Evolutionary conservation across 2,329 filamentous ascomycete genomes (phyloP).

Genomic region (Aschersonia sp.): DNA sequence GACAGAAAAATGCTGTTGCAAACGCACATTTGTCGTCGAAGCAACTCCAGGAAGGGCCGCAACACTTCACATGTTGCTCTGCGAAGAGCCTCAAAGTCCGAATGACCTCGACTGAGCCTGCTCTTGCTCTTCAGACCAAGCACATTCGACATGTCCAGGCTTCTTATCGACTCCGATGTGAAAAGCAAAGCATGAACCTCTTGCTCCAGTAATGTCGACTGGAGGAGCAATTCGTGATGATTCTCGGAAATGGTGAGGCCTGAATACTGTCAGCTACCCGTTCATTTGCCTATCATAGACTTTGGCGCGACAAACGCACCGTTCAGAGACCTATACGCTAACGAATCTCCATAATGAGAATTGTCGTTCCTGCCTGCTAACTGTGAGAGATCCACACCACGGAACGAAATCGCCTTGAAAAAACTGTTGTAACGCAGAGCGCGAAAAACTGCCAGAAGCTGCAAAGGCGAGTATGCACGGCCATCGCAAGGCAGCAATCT

Average conservation of each 20-base stretch:
- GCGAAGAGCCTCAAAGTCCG: constrained; percentile 9
- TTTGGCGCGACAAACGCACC: constrained; percentile 18
- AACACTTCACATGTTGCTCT: constrained; percentile 25
- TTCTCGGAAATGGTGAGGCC: constrained; percentile 32
- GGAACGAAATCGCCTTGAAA: constrained; percentile 42
- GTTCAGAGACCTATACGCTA: constrained; percentile 37
- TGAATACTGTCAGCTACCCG: constrained; percentile 6
- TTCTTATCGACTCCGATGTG: constrained; percentile 38
- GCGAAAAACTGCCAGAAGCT: constrained; percentile 41
- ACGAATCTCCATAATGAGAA: constrained; percentile 26
- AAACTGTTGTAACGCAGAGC: constrained; percentile 44
- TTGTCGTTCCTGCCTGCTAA: constrained; percentile 26
- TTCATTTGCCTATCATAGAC: background rate
- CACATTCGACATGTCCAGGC: constrained; percentile 36
- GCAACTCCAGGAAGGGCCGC: constrained; percentile 32
- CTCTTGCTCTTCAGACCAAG: constrained; percentile 14
- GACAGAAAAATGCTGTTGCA: constrained; percentile 37
- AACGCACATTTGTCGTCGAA: constrained; percentile 28
- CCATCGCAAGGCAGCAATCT: constrained; percentile 30
- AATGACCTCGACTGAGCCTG: constrained; percentile 10
- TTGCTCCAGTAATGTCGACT: constrained; percentile 37
- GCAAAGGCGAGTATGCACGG: constrained; percentile 29
- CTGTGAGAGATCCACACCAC: constrained; percentile 32
- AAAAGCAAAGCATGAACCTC: constrained; percentile 42
- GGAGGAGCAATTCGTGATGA: constrained; percentile 31